phyloP scores from a whole-genome alignment of 768 basidiomycete species.

The Suillus alpinus region DNA sequence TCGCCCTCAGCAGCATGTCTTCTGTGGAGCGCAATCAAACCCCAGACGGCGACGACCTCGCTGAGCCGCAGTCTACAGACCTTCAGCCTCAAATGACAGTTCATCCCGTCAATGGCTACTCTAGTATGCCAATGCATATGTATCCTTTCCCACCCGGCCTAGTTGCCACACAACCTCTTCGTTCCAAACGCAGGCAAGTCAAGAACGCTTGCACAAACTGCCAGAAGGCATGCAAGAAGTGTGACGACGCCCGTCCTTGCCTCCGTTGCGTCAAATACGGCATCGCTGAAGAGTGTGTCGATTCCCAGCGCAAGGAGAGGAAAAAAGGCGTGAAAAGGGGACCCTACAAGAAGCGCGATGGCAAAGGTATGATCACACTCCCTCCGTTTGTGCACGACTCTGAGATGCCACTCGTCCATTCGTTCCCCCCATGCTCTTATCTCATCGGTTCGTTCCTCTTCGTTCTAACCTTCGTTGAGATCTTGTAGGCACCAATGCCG shows the following conservation, averaged over 20 bases:
- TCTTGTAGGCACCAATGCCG: constrained; percentile 58
- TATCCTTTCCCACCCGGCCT: constrained; percentile 60
- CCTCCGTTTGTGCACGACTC: constrained; percentile 17
- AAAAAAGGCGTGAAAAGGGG: constrained; percentile 85
- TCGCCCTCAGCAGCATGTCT: constrained; percentile 34
- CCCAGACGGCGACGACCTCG: constrained; percentile 39
- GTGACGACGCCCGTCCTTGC: constrained; percentile 89
- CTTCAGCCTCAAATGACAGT: constrained; percentile 49
- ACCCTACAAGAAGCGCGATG: constrained; percentile 95
- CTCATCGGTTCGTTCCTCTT: constrained; percentile 10
- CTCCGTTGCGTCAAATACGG: constrained; percentile 92
- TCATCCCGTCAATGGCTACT: constrained; percentile 48
- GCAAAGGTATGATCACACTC: constrained; percentile 59
- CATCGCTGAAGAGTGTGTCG: constrained; percentile 80
- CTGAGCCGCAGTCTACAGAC: constrained; percentile 31
- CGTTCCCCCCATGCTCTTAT: constrained; percentile 2
- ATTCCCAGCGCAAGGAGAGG: constrained; percentile 90
- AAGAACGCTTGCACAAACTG: constrained; percentile 91
- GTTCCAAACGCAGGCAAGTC: constrained; percentile 82
- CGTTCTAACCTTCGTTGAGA: constrained; percentile 49
- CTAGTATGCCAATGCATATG: constrained; percentile 63
- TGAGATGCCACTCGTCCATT: not conserved
- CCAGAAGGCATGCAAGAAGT: constrained; percentile 90
- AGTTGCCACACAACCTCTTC: constrained; percentile 46
- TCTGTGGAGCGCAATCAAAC: constrained; percentile 38